A percentile compares a stretch with the other conserved stretches of the same genome.
Conservation (phyloP, 2,329 filamentous ascomycete genomes). For the Aspergillus sp. region DNA sequence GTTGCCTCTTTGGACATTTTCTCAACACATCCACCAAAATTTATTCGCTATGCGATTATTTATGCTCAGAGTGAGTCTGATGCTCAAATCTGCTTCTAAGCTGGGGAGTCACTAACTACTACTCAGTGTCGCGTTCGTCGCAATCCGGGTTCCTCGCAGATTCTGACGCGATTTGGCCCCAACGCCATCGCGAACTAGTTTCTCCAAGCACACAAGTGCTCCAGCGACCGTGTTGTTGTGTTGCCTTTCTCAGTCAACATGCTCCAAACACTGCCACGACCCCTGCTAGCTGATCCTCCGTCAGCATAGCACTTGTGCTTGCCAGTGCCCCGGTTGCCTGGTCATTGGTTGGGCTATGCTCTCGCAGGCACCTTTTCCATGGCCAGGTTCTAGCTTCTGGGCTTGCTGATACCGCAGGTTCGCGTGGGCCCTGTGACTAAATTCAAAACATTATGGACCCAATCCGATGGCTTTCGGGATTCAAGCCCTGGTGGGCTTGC, state of each 20-base stretch:
- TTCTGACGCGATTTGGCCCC: constrained; percentile 11
- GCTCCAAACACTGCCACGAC: constrained; percentile 2
- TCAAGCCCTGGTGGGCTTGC: constrained; percentile 1
- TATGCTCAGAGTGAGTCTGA: neutral
- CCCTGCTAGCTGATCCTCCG: neutral
- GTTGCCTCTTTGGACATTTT: too few relatives aligned
- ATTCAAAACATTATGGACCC: constrained; percentile 7
- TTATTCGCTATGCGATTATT: neutral
- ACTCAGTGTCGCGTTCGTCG: neutral
- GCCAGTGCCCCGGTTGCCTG: neutral
- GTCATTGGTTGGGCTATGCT: constrained; percentile 1
- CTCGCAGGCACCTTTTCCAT: neutral
- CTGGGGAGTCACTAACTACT: neutral
- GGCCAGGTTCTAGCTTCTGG: constrained; percentile 1
- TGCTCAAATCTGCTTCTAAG: neutral
- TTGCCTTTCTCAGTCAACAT: neutral
- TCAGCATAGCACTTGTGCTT: neutral
- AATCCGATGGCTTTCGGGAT: neutral
- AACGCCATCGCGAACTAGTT: constrained; percentile 9
- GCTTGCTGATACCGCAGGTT: neutral
- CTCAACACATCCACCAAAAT: neutral
- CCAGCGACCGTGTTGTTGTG: neutral
- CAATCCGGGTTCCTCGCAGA: neutral
- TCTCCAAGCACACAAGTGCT: neutral
- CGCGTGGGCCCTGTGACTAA: constrained; percentile 4